Conservation (phyloP, 805 yeast species). For the Candida michaelii region DNA sequence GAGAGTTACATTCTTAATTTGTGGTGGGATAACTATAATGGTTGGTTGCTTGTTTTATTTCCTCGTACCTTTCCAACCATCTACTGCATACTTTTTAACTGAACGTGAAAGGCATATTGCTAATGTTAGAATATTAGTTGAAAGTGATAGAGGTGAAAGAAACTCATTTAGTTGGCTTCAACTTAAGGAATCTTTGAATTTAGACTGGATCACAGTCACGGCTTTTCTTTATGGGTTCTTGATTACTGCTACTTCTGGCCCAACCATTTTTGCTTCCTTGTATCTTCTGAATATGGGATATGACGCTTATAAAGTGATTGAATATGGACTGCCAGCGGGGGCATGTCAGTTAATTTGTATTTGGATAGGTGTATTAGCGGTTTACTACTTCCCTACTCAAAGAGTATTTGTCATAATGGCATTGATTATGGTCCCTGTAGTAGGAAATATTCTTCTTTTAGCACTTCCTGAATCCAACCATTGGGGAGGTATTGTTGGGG, state of each 20-base stretch:
- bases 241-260: slow-evolving; percentile 20
- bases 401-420: slow-evolving; percentile 18
- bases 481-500: slow-evolving; percentile 21
- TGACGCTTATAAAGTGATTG: slow-evolving; percentile 19
- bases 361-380: slow-evolving; percentile 21
- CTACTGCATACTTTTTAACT: slow-evolving; percentile 32
- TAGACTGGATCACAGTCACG: slow-evolving; percentile 17
- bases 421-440: slow-evolving; percentile 20
- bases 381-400: slow-evolving; percentile 20
- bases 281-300: slow-evolving; percentile 15
- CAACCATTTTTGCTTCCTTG: slow-evolving; percentile 22
- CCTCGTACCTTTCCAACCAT: slow-evolving; percentile 50
- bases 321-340: slow-evolving; percentile 28
- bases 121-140: slow-evolving; percentile 32
- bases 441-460: slow-evolving; percentile 20
- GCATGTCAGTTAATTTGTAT: slow-evolving; percentile 25
- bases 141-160: slow-evolving; percentile 40
- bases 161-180: slow-evolving; percentile 45
- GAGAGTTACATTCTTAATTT: slow-evolving; percentile 60
- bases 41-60: slow-evolving; percentile 49
- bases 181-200: slow-evolving; percentile 29
- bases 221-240: slow-evolving; percentile 16
- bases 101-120: slow-evolving; percentile 42
- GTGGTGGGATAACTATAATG: slow-evolving; percentile 51
- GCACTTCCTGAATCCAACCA: slow-evolving; percentile 14